These are phyloP conservation scores for Tricharina praecox DNA, from an alignment of 495 filamentous ascomycete genomes.

Conservation along the genomic window DNA sequence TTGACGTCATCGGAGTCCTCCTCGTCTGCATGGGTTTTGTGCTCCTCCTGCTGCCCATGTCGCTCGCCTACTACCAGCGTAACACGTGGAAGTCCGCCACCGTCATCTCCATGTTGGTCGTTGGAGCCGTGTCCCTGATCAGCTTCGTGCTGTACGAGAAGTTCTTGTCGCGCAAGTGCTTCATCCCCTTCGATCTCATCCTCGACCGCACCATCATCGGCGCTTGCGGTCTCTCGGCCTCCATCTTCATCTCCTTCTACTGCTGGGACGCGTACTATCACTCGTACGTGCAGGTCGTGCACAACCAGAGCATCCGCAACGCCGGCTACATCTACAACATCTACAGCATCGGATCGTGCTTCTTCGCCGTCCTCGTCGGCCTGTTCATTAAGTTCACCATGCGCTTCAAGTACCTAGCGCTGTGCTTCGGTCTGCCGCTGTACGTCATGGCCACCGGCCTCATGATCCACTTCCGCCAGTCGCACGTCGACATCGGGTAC, in stretches of 20 bases:
- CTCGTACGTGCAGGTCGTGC: conserved; percentile 49
- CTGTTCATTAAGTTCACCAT: conserved; percentile 38
- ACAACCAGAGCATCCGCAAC: conserved; percentile 36
- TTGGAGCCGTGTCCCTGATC: conserved; percentile 39
- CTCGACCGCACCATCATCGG: conserved; percentile 45
- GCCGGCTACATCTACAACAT: conserved; percentile 39
- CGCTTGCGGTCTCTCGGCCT: conserved; percentile 38
- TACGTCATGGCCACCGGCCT: conserved; percentile 46
- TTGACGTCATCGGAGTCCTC: conserved; percentile 42
- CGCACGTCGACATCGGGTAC: conserved; percentile 41
- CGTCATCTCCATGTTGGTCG: conserved; percentile 41
- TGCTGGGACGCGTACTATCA: conserved; percentile 46
- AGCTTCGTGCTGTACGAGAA: conserved; percentile 45
- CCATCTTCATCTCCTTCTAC: conserved; percentile 46
- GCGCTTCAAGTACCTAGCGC: conserved; percentile 39
- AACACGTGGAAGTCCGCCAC: conserved; percentile 35
- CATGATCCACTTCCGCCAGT: conserved; percentile 50
- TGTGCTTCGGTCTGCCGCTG: conserved; percentile 45
- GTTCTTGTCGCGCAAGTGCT: conserved; percentile 37
- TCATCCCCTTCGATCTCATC: conserved; percentile 43
- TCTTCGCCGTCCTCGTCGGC: conserved; percentile 40
- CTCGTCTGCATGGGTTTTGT: conserved; percentile 41
- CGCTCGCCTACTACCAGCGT: conserved; percentile 33
- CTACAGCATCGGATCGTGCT: conserved; percentile 35
- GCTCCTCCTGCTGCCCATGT: conserved; percentile 49